phyloP scores from a whole-genome alignment of 352 stramenopile species.

The Lagenidium giganteum region DNA sequence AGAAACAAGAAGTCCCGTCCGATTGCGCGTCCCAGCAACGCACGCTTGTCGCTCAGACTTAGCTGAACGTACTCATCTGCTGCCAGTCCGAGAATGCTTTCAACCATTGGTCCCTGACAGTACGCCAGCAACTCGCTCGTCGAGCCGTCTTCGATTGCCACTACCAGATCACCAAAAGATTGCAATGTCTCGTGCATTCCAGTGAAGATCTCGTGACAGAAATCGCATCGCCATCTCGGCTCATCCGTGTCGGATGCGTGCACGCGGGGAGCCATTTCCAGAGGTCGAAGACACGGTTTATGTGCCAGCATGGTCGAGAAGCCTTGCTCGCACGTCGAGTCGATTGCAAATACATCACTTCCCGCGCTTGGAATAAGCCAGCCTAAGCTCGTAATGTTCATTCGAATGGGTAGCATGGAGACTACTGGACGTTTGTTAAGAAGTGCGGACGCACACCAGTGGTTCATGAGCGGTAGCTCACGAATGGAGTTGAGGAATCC shows the following conservation, averaged over 20 bases:
- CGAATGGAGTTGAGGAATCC: conserved; percentile 43
- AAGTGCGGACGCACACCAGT: too few species aligned
- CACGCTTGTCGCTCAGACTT: conserved; percentile 30
- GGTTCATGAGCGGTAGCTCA: too few species aligned
- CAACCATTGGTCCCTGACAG: conserved; percentile 38
- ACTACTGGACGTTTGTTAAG: too few species aligned
- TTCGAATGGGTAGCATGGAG: conserved; percentile 3
- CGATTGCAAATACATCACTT: conserved; percentile 16
- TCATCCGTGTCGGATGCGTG: not conserved
- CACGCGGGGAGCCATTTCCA: conserved; percentile 11
- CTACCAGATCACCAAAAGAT: conserved; percentile 31
- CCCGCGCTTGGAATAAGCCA: conserved; percentile 43
- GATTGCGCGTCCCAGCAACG: conserved; percentile 18
- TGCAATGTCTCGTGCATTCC: conserved; percentile 41
- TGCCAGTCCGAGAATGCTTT: conserved; percentile 28
- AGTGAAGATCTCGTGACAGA: conserved; percentile 51
- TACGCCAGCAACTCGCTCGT: conserved; percentile 20
- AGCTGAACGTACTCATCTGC: conserved; percentile 47
- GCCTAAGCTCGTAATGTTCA: conserved; percentile 21
- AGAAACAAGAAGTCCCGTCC: conserved; percentile 30
- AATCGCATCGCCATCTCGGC: conserved; percentile 42
- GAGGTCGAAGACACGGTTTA: conserved; percentile 16
- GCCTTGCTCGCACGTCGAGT: conserved; percentile 36
- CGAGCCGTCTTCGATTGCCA: conserved; percentile 37
- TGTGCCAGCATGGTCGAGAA: conserved; percentile 45